A percentile compares a stretch with the other conserved stretches of the same genome.
Evolutionary conservation across 2,329 filamentous ascomycete genomes (phyloP).

Genomic region (Helotiales sp.): DNA sequence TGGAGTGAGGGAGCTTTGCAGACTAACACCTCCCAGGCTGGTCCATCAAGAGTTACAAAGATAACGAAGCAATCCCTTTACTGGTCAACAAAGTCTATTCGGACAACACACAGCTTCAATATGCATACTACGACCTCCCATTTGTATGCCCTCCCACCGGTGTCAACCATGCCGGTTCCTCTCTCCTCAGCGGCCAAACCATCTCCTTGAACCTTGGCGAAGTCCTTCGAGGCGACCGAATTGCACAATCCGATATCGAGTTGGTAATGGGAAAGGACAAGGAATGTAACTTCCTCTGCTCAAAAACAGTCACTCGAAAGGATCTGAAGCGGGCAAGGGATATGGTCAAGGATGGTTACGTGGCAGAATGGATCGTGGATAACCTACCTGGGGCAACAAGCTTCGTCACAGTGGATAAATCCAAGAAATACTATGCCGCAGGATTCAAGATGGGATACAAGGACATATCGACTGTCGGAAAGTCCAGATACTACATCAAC

Average conservation of each 20-base stretch:
- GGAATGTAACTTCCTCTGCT: slow-evolving; percentile 75
- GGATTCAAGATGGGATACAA: slow-evolving; percentile 88
- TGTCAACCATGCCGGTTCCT: slow-evolving; percentile 65
- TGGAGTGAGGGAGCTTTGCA: background rate
- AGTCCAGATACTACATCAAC: slow-evolving; percentile 75
- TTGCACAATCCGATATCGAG: slow-evolving; percentile 83
- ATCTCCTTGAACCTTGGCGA: slow-evolving; percentile 85
- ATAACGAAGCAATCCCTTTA: slow-evolving; percentile 79
- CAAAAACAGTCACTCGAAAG: slow-evolving; percentile 64
- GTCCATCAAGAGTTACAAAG: slow-evolving; percentile 79
- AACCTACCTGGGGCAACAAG: slow-evolving; percentile 88
- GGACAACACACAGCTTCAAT: slow-evolving; percentile 87
- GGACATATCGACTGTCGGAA: slow-evolving; percentile 65
- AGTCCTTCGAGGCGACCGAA: slow-evolving; percentile 84
- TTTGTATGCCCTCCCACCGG: slow-evolving; percentile 85
- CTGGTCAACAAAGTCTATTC: slow-evolving; percentile 92
- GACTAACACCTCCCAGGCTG: slow-evolving; percentile 61
- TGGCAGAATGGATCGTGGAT: slow-evolving; percentile 93
- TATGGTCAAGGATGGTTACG: slow-evolving; percentile 78
- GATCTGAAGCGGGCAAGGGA: slow-evolving; percentile 72
- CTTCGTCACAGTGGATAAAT: slow-evolving; percentile 85
- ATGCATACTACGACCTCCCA: slow-evolving; percentile 86
- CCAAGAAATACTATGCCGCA: slow-evolving; percentile 84
- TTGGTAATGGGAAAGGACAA: slow-evolving; percentile 77
- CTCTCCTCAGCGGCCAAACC: slow-evolving; percentile 75